Evolutionary conservation across 2,329 filamentous ascomycete species (phyloP), one percentile per base, ranked within the genome.

Genomic region (Pseudocercospora fijiensis): DNA sequence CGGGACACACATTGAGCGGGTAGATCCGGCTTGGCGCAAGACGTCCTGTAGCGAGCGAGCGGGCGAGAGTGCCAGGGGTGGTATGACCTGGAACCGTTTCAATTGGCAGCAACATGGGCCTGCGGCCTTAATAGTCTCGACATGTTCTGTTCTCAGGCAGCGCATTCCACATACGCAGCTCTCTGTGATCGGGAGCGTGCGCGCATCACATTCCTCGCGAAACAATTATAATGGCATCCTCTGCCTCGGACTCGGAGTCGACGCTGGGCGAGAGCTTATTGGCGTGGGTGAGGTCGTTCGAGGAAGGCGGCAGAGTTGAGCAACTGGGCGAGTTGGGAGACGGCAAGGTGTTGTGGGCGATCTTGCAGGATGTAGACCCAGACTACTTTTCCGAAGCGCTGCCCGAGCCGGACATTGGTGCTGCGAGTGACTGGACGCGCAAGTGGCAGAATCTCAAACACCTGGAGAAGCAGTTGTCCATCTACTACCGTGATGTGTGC

Each of bases 381-480:
- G 76, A 78, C 26, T 82, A 82, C 76, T 83, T 83, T 72, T 73
- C 76, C 58, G 79, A 78, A 58, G 73, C 72, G n/a, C 78, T 83
- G 10, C 81, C 81, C 20, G 80, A 82, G 63, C 74, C 74, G 57
- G 74, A 79, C 63, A 75, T 78, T 56, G 77, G 76, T 53, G 72
- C 76, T n/a, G 74, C 74, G 28, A 78, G 79, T 67, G 80, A 81
- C 65, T 83, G 81, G 81, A 82, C 82, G 57, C 77, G 79, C 53
- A 76, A 78, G 76, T 83, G 81, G 81, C 81, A 83, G 76, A 83
- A 83, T 67, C 75, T 83, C 63, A 83, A 83, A 71, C 78, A 82
- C 66, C 77, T 83, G 67, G 80, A 82, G 69, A 78, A 80, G 45
- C 75, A 78, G 68, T 76, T 82, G 60, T 79, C 79, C 26, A 77